Base-by-base conservation (phyloP, 2,329 filamentous ascomycete species). In the Diplocarpon rosae region DNA sequence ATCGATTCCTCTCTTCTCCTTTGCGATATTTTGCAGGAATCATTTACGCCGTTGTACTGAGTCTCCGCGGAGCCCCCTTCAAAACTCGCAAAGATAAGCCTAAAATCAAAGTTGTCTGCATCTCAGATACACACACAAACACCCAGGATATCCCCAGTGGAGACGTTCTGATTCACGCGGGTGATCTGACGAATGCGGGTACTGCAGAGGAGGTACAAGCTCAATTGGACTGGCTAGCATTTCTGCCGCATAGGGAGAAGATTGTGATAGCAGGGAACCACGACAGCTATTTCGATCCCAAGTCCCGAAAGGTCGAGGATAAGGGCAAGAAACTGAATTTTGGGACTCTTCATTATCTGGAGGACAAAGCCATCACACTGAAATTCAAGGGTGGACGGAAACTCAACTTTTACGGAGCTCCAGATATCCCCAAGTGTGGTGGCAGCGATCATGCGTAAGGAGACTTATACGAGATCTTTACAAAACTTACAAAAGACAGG, bases 241-340 rank as follows among this genome's bases (percentile, higher is more conserved):
- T 69, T 3, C 73, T 89, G 7, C 84, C 85, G 0, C 87, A 95
- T 59, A 66, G 67, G 30, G 74, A 93, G 62, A 94, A 95, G 63
- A 71, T 95, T 17, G 75, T 89, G 30, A 78, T 96, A 28, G 78
- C 79, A 28, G 90, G 90, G 1, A 95, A 95, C 60, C 90, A 95
- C 62, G 90, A 95, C 60, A 81, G 78, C 56, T 93, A 78, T 68
- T 83, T 94, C 49, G 90, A 94, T 62, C 69, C 75, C 17, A 69
- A 70, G 29, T 78, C 77, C 12, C 72, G 84, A 3, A 63, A 62
- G 13, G 65, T 70, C 9, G 68, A 73, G 37, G 78, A 86, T 58
- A 69, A 70, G 15, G 59, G 68, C n/a, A 66, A 67, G 49, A 63
- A 62, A 27, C 69, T 89, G 13, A 69, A 86, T 54, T 79, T 85